Base-by-base conservation (phyloP, 192 early-diverging fungal species). In the Pilobolus umbonatus region DNA sequence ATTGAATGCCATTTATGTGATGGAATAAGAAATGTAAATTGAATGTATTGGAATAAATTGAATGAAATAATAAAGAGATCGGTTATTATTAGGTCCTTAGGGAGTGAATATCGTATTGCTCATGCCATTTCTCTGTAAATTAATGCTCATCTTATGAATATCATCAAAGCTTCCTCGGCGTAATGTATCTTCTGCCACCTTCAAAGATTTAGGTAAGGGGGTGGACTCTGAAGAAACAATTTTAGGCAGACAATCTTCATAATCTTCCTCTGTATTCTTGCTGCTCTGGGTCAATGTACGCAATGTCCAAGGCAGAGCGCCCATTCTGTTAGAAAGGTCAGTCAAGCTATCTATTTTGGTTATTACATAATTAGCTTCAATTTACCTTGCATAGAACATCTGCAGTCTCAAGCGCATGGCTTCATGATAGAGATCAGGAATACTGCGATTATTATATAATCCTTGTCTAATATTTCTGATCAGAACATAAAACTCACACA, bases 401-500 rank as follows among this genome's bases (percentile, higher is more conserved):
- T 89, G 86, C n/a, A 95, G 76, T 38, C 93, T 85, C 56, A 94
- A 72, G n/a, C 86, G 81, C 46, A 92, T 79, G 15, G 86, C 81
- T 60, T 98, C 95, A 28, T 84, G 69, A 73, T 93, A 98, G 35
- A 97, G 62, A 48, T 98, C 93, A 55, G 82, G 79, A 26, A 82
- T 76, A 0, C 80, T 72, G 30, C 92, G 80, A 49, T 76, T 83
- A 15, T 82, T 78, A 71, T 88, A 96, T 25, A 91, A 78, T 0
- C 95, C 93, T 59, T 90, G 90, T 55, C 91, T 82, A 39, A 97
- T 73, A 57, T 95, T 89, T 26, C 93, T 84, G 39, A 95, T 81
- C 73, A 97, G 95, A 19, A 88, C 85, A 75, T 96, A 98, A 60
- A 98, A 98, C 57, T 97, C 94, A 58, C 90, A 89, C 6, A 89